Percentiles rank a stretch among this genome's conserved stretches.
Evolutionary conservation across 768 basidiomycete genomes (phyloP).

Genomic region (Naganishia vaughanmartiniae): DNA sequence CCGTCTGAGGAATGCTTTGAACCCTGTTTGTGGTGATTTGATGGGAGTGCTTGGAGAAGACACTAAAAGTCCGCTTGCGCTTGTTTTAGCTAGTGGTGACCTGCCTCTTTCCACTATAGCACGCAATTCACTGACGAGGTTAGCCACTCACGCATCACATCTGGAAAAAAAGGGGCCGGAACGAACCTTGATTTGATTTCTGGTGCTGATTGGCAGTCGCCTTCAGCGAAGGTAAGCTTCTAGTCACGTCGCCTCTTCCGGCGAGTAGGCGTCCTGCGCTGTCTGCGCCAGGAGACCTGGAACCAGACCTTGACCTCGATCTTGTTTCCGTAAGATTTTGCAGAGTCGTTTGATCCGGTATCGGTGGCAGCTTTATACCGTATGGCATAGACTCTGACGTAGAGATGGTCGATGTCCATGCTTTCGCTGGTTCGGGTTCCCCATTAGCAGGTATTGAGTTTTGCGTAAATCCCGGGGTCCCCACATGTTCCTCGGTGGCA

Average conservation of each 20-base stretch:
- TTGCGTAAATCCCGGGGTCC: background rate
- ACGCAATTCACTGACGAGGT: background rate
- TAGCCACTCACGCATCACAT: background rate
- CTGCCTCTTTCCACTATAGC: background rate
- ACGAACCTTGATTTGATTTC: slow-evolving; percentile 1
- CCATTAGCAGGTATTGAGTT: background rate
- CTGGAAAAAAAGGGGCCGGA: background rate
- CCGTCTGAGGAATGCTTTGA: slow-evolving; percentile 9
- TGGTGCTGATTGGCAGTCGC: background rate
- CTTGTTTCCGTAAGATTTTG: background rate
- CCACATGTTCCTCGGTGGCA: background rate
- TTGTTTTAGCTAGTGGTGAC: slow-evolving; percentile 1
- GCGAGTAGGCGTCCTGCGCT: background rate
- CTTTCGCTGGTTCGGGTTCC: background rate
- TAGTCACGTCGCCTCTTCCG: background rate
- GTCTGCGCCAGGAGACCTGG: slow-evolving; percentile 1
- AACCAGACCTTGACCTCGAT: slow-evolving; percentile 11
- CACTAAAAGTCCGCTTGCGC: background rate
- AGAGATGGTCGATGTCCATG: background rate
- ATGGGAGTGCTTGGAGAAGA: background rate
- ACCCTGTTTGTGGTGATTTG: background rate
- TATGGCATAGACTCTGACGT: background rate
- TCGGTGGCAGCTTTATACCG: slow-evolving; percentile 8
- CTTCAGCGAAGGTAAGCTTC: slow-evolving; percentile 4
- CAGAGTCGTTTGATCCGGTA: slow-evolving; percentile 13